Conservation (phyloP, 768 basidiomycete genomes). For the Suillus fuscotomentosus region DNA sequence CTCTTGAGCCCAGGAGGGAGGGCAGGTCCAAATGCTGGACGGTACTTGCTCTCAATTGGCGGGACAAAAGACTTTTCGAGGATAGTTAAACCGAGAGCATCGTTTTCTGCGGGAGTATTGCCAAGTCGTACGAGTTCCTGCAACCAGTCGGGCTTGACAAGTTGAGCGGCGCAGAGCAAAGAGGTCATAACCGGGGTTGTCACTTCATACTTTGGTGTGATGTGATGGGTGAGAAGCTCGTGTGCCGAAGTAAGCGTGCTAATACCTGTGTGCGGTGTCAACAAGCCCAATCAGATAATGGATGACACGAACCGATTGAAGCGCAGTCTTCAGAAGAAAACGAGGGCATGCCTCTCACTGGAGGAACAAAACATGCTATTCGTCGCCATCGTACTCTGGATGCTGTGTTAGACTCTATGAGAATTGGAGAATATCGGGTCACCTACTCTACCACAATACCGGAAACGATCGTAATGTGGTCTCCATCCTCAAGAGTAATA, state of each 20-base stretch:
- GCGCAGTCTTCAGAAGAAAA: slow-evolving; percentile 45
- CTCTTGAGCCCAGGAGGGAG: slow-evolving; percentile 48
- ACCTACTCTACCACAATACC: slow-evolving; percentile 47
- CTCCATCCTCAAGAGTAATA: slow-evolving; percentile 51
- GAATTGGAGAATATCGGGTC: neutral
- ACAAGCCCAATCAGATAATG: neutral
- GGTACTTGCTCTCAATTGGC: slow-evolving; percentile 53
- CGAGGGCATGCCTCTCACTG: slow-evolving; percentile 33
- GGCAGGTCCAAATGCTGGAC: slow-evolving; percentile 54
- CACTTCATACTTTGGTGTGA: slow-evolving; percentile 50
- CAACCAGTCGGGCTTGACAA: slow-evolving; percentile 72
- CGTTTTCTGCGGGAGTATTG: slow-evolving; percentile 28
- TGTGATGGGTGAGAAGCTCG: slow-evolving; percentile 60
- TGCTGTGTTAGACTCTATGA: slow-evolving; percentile 3
- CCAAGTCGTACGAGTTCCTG: slow-evolving; percentile 56
- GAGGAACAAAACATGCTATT: slow-evolving; percentile 47
- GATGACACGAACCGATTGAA: slow-evolving; percentile 46
- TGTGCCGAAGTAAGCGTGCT: slow-evolving; percentile 46
- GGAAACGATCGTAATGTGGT: slow-evolving; percentile 45
- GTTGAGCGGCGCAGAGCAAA: slow-evolving; percentile 52
- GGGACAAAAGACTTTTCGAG: slow-evolving; percentile 53
- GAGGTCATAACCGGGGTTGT: slow-evolving; percentile 53
- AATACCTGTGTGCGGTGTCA: slow-evolving; percentile 43
- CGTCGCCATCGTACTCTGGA: slow-evolving; percentile 51
- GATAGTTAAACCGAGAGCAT: slow-evolving; percentile 32